A percentile compares a stretch with the other conserved stretches of the same genome.
phyloP scores from a whole-genome alignment of 1,284 basidiomycete species.

The Fomes fomentarius region DNA sequence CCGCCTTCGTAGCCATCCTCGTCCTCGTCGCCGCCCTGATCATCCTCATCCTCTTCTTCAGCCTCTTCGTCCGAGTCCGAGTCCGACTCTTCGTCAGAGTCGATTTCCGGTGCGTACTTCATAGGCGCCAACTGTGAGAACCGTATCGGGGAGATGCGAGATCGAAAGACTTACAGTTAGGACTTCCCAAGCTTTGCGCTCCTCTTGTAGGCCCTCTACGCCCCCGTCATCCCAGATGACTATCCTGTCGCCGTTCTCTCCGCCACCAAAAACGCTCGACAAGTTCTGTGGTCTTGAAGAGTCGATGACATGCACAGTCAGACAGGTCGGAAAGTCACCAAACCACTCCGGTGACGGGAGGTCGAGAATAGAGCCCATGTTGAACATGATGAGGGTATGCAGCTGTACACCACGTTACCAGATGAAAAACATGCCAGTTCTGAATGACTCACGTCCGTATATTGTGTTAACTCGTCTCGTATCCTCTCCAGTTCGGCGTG shows the following conservation, averaged over 20 bases:
- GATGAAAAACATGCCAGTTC: background rate
- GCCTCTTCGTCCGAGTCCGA: conserved; percentile 37
- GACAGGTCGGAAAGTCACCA: conserved; percentile 61
- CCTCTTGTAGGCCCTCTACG: conserved; percentile 64
- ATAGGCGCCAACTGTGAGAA: no score
- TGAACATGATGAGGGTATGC: conserved; percentile 89
- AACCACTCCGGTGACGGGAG: conserved; percentile 78
- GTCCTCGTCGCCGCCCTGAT: conserved; percentile 50
- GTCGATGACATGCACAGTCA: conserved; percentile 92
- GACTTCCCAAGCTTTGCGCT: conserved; percentile 78
- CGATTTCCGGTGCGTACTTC: conserved; percentile 78
- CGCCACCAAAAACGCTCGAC: conserved; percentile 83
- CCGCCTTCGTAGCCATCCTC: conserved; percentile 44
- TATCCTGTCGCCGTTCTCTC: conserved; percentile 70
- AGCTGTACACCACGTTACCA: conserved; percentile 52
- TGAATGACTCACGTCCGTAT: conserved; percentile 74
- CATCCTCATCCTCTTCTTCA: conserved; percentile 40
- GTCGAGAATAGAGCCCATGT: conserved; percentile 90
- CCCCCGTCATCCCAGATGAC: conserved; percentile 92
- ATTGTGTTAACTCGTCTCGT: conserved; percentile 68
- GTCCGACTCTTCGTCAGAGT: conserved; percentile 69
- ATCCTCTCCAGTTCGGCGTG: conserved; percentile 74
- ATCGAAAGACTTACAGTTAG: conserved; percentile 63
- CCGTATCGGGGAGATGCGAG: no score
- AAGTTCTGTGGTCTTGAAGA: conserved; percentile 92